Percentiles rank a stretch among this genome's conserved stretches.
These are phyloP conservation scores for Cryptosporidium meleagridis DNA, from an alignment of 169 alveolate species.

Conservation along the genomic window DNA sequence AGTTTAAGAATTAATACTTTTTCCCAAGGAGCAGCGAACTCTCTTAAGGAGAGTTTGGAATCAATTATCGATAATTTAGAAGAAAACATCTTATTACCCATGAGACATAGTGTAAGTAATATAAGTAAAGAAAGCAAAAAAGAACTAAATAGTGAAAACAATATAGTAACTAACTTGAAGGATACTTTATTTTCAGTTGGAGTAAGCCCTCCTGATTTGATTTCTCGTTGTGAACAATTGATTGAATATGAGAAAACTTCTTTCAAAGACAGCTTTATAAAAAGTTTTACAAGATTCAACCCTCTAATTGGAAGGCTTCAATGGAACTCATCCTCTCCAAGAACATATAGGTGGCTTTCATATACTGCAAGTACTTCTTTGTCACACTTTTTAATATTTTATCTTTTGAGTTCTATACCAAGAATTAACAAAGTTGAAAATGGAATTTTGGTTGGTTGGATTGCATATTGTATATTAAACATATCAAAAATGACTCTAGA, in stretches of 20 bases:
- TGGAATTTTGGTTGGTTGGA: slow-evolving; percentile 65
- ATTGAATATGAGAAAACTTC: slow-evolving; percentile 17
- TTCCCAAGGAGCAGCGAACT: slow-evolving; percentile 63
- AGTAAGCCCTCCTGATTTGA: slow-evolving; percentile 62
- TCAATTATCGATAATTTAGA: slow-evolving; percentile 34
- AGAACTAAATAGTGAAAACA: background rate
- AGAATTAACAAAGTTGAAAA: slow-evolving; percentile 37
- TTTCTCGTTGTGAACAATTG: slow-evolving; percentile 33
- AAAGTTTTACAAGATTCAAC: slow-evolving; percentile 28
- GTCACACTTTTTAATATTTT: slow-evolving; percentile 52
- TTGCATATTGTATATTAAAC: slow-evolving; percentile 63
- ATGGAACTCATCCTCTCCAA: slow-evolving; percentile 64
- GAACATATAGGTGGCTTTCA: slow-evolving; percentile 66
- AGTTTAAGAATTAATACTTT: slow-evolving; percentile 33
- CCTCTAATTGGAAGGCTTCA: slow-evolving; percentile 59
- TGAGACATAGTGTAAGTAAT: slow-evolving; percentile 19
- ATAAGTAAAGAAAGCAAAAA: background rate
- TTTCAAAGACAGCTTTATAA: slow-evolving; percentile 40
- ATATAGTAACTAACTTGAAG: background rate
- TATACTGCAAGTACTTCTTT: slow-evolving; percentile 58
- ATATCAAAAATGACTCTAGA: slow-evolving; percentile 35
- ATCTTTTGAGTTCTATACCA: slow-evolving; percentile 37
- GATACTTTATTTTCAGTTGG: slow-evolving; percentile 38
- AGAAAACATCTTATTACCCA: slow-evolving; percentile 38
- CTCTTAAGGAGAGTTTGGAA: slow-evolving; percentile 40